These are phyloP conservation scores for Trichoderma breve DNA, from an alignment of 2,329 filamentous ascomycete genomes.

Conservation along the genomic window DNA sequence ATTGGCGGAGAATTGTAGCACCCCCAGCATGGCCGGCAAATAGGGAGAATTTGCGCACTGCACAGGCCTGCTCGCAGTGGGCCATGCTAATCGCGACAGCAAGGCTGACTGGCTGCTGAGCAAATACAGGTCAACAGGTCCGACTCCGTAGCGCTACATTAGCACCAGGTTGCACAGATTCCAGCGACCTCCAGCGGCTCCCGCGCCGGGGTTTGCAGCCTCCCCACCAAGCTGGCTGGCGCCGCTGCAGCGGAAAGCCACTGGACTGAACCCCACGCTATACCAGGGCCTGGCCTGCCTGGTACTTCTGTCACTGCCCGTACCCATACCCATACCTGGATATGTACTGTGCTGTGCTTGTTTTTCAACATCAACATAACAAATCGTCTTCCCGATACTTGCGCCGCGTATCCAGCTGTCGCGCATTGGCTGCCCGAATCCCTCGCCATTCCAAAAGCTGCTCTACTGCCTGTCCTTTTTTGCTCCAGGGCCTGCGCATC, in stretches of 20 bases:
- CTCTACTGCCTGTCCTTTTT: neutral
- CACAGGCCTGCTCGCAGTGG: neutral
- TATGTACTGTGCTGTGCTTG: neutral
- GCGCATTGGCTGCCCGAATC: slow-evolving; percentile 1
- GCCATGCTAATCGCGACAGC: neutral
- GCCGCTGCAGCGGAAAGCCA: neutral
- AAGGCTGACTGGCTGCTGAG: slow-evolving; percentile 3
- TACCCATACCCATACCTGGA: neutral
- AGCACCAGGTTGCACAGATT: neutral
- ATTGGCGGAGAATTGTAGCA: slow-evolving; percentile 22
- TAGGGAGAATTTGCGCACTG: slow-evolving; percentile 21
- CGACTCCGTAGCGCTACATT: neutral
- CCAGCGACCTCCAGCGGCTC: slow-evolving; percentile 16
- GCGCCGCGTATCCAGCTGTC: neutral
- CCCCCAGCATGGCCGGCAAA: slow-evolving; percentile 6
- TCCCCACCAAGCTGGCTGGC: slow-evolving; percentile 4
- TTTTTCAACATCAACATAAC: slow-evolving; percentile 4
- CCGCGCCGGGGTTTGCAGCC: slow-evolving; percentile 14
- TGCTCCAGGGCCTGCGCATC: neutral
- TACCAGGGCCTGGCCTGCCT: neutral
- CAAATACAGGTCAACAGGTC: neutral
- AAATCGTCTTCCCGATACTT: slow-evolving; percentile 4
- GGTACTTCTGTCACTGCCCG: neutral
- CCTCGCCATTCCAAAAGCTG: neutral
- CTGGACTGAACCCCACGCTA: neutral